Percentiles rank a stretch among this genome's conserved stretches.
Evolutionary conservation across 306 rosid species (phyloP).

Genomic region (Casuarina cunninghamiana): DNA sequence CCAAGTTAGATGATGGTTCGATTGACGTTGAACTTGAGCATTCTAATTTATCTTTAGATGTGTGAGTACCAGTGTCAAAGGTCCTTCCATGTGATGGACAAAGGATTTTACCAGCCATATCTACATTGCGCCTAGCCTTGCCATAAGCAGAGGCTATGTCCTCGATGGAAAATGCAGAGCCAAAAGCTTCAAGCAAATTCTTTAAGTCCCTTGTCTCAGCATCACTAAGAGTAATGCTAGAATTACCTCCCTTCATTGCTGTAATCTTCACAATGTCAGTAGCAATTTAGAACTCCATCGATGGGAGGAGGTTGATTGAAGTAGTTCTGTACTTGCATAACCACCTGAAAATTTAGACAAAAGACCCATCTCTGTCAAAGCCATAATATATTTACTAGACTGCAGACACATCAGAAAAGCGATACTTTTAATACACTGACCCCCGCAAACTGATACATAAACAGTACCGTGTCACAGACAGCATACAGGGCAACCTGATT

Average conservation of each 20-base stretch:
- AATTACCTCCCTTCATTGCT: constrained; percentile 23
- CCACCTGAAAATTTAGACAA: background rate
- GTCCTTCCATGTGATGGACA: constrained; percentile 12
- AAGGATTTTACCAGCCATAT: constrained; percentile 39
- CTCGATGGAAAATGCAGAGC: constrained; percentile 28
- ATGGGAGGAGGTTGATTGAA: background rate
- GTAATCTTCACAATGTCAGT: constrained; percentile 8
- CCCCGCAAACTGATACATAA: too few species aligned
- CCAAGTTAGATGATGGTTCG: background rate
- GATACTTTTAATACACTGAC: background rate
- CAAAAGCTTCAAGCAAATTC: constrained; percentile 32
- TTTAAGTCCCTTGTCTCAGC: constrained; percentile 24
- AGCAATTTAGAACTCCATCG: background rate
- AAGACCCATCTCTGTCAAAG: background rate
- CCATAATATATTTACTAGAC: background rate
- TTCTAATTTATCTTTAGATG: constrained; percentile 15
- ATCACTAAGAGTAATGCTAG: constrained; percentile 8
- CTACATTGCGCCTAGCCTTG: constrained; percentile 24
- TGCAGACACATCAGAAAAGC: background rate
- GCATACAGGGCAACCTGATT: background rate
- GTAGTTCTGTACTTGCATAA: background rate
- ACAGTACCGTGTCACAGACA: background rate
- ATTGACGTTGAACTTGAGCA: constrained; percentile 17
- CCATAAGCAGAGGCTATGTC: constrained; percentile 43
- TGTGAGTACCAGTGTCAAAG: constrained; percentile 2